Evolutionary conservation across 208 protist species (phyloP).

Genomic region (Porcisia hertigi): DNA sequence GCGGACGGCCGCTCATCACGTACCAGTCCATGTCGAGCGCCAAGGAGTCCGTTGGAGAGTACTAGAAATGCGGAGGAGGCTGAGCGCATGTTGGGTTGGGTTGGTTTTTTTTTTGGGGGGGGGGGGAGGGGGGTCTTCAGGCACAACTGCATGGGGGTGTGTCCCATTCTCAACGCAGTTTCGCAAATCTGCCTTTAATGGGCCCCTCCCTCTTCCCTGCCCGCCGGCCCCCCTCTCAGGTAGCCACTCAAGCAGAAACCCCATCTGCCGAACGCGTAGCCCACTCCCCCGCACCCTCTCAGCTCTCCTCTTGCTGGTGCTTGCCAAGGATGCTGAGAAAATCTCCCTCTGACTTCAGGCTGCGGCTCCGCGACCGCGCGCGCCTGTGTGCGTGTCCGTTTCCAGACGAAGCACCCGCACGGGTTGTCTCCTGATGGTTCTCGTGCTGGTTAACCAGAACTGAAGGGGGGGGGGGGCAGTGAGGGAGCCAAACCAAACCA

Average conservation of each 20-base stretch:
- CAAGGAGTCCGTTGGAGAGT: slow-evolving; percentile 56
- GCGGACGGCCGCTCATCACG: slow-evolving; percentile 35
- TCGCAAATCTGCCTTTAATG: too few relatives aligned
- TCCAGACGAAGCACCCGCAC: too few relatives aligned
- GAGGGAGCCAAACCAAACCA: too few relatives aligned
- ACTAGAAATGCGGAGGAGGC: slow-evolving; percentile 5
- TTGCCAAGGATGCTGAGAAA: neutral
- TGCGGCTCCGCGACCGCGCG: too few relatives aligned
- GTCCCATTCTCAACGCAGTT: too few relatives aligned
- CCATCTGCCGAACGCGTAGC: neutral
- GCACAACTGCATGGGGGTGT: too few relatives aligned
- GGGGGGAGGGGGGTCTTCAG: too few relatives aligned
- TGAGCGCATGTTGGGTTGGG: neutral
- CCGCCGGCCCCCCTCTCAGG: neutral
- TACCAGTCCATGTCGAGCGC: slow-evolving; percentile 50
- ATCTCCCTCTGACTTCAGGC: neutral
- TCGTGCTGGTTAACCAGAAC: too few relatives aligned
- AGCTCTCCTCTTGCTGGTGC: neutral
- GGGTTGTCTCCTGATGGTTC: too few relatives aligned
- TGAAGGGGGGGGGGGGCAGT: too few relatives aligned
- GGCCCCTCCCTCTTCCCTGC: too few relatives aligned
- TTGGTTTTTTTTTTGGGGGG: neutral
- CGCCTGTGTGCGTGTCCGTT: too few relatives aligned
- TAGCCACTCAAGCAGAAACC: neutral
- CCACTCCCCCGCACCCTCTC: neutral